Evolutionary conservation across 805 yeast genomes (phyloP).

Genomic region (Zygosaccharomyces bisporus): DNA sequence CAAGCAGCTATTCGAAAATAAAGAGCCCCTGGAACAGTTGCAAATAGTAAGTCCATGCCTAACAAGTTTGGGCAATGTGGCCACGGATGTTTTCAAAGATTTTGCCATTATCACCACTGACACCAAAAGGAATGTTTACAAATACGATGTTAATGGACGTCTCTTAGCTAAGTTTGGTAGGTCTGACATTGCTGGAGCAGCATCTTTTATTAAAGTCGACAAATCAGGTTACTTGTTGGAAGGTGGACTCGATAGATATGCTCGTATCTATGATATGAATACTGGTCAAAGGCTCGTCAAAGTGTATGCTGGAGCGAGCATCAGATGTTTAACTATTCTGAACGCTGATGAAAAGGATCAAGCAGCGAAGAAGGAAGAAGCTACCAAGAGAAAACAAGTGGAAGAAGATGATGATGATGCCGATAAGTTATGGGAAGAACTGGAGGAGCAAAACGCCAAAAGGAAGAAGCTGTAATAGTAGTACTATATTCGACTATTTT

Average conservation of each 20-base stretch:
- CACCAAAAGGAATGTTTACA: constrained; percentile 60
- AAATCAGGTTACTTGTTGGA: constrained; percentile 51
- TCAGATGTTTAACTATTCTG: constrained; percentile 32
- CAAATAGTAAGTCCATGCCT: constrained; percentile 14
- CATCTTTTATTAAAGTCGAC: constrained; percentile 26
- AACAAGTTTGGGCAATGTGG: constrained; percentile 25
- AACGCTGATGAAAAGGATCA: constrained; percentile 35
- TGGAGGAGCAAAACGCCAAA: constrained; percentile 16
- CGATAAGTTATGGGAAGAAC: constrained; percentile 39
- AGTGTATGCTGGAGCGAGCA: constrained; percentile 71
- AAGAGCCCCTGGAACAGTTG: constrained; percentile 29
- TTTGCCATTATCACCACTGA: constrained; percentile 65
- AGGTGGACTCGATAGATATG: constrained; percentile 86
- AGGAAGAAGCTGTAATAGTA: constrained; percentile 6
- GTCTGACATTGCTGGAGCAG: constrained; percentile 63
- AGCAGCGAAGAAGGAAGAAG: constrained; percentile 10
- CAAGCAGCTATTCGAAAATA: constrained; percentile 32
- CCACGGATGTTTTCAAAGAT: constrained; percentile 20
- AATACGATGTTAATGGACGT: constrained; percentile 50
- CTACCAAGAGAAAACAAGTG: constrained; percentile 10
- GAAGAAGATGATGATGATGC: constrained; percentile 37
- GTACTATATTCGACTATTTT: background rate
- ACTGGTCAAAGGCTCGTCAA: constrained; percentile 60
- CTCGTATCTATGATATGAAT: constrained; percentile 66
- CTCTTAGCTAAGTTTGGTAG: constrained; percentile 72